phyloP scores from a whole-genome alignment of 2,329 filamentous ascomycete species.

The Fusarium sp. region DNA sequence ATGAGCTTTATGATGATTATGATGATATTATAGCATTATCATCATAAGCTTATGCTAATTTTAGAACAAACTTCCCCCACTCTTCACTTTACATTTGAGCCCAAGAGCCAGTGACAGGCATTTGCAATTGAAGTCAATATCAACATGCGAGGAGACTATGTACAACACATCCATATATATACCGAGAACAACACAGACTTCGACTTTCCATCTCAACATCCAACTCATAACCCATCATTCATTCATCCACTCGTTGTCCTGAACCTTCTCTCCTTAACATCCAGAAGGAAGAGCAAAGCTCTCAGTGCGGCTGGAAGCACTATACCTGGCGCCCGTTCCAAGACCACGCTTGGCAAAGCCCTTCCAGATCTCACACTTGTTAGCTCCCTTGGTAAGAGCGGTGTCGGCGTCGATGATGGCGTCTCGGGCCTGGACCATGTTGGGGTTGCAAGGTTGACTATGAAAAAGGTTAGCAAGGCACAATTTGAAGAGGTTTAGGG shows the following conservation, averaged over 20 bases:
- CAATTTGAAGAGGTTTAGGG: too few species aligned
- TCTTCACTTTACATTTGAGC: too few species aligned
- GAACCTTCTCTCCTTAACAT: slow-evolving; percentile 28
- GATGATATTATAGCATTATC: too few species aligned
- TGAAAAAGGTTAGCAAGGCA: too few species aligned
- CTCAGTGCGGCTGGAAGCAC: slow-evolving; percentile 45
- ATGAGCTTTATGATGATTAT: too few species aligned
- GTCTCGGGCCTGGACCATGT: slow-evolving; percentile 63
- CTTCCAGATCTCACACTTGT: slow-evolving; percentile 65
- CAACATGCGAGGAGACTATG: not conserved
- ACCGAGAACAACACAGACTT: too few species aligned
- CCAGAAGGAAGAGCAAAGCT: slow-evolving; percentile 47
- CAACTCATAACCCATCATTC: not conserved
- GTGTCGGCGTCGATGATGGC: slow-evolving; percentile 68
- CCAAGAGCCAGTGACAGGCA: not conserved
- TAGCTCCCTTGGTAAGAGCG: slow-evolving; percentile 62
- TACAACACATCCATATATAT: slow-evolving; percentile 1
- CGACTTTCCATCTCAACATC: too few species aligned
- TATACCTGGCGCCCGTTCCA: slow-evolving; percentile 54
- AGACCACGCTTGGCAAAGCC: slow-evolving; percentile 69
- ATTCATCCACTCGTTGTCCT: not conserved
- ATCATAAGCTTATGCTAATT: too few species aligned
- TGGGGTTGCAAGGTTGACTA: slow-evolving; percentile 66
- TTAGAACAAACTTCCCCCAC: too few species aligned
- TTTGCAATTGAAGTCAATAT: not conserved